A percentile compares a stretch with the other conserved stretches of the same genome.
Evolutionary conservation across 345 rosid species (phyloP).

Genomic region (Hypericum androsaemum): DNA sequence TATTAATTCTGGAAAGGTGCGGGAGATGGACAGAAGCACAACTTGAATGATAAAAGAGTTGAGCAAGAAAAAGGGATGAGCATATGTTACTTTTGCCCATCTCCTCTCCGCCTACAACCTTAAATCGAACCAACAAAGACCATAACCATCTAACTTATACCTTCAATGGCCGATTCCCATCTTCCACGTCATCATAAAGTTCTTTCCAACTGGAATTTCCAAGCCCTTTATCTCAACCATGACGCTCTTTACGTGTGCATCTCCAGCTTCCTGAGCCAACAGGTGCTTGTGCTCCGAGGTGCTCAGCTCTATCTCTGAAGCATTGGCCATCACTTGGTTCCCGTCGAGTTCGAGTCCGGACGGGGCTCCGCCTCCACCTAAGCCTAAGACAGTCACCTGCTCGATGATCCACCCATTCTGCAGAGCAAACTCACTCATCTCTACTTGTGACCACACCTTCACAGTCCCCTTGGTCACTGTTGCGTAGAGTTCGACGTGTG

Average conservation of each 20-base stretch:
- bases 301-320: constrained; percentile 25
- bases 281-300: constrained; percentile 35
- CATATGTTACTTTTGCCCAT: neutral
- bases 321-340: constrained; percentile 7
- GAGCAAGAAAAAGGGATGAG: neutral
- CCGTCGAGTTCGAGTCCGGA: constrained; percentile 46
- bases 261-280: constrained; percentile 24
- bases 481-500: constrained; percentile 55
- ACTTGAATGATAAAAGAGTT: neutral
- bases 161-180: constrained; percentile 26
- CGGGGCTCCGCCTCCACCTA: constrained; percentile 33
- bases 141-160: neutral
- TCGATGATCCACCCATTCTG: constrained; percentile 64
- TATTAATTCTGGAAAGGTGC: no score
- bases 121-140: neutral
- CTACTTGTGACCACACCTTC: constrained; percentile 77
- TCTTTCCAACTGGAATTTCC: constrained; percentile 54
- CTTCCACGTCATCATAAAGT: constrained; percentile 62
- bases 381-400: constrained; percentile 61
- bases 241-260: constrained; percentile 29
- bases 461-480: constrained; percentile 44
- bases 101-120: neutral
- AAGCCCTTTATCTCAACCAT: constrained; percentile 59
- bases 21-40: no score
- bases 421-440: constrained; percentile 63